Evolutionary conservation across 495 filamentous ascomycete species (phyloP).

Genomic region (Pyronema omphalodes): DNA sequence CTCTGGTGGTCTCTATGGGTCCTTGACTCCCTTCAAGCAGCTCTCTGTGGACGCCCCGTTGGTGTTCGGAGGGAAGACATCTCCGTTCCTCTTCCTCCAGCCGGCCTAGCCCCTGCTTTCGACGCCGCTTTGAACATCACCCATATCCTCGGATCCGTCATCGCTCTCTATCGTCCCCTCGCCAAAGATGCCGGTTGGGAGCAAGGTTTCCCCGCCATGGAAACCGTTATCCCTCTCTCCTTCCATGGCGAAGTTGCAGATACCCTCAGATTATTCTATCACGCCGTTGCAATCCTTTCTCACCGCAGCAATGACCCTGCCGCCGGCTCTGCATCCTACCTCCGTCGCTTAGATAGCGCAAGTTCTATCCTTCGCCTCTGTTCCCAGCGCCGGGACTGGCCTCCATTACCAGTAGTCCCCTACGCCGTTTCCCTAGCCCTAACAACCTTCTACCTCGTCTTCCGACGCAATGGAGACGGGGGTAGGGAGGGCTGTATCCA

Average conservation of each 20-base stretch:
- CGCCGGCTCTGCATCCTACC: background rate
- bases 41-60: conserved; percentile 19
- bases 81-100: conserved; percentile 9
- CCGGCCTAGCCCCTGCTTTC: background rate
- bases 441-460: conserved; percentile 13
- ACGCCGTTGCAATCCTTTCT: conserved; percentile 20
- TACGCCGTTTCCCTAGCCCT: conserved; percentile 19
- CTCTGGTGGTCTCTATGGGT: conserved; percentile 21
- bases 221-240: conserved; percentile 9
- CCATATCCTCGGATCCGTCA: conserved; percentile 12
- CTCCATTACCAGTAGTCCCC: conserved; percentile 16
- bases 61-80: conserved; percentile 18
- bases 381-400: background rate
- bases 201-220: conserved; percentile 1
- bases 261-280: conserved; percentile 16
- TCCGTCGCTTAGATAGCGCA: background rate
- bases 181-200: background rate
- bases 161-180: conserved; percentile 16
- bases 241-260: background rate
- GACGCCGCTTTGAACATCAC: conserved; percentile 6
- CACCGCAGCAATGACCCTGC: conserved; percentile 6
- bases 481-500: conserved; percentile 8
- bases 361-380: background rate
- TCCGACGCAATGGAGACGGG: conserved; percentile 10
- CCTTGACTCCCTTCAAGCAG: conserved; percentile 18